Percentiles rank a stretch among this genome's conserved stretches.
Conservation (phyloP, 2,329 filamentous ascomycete species). For the Colletotrichum sp. region DNA sequence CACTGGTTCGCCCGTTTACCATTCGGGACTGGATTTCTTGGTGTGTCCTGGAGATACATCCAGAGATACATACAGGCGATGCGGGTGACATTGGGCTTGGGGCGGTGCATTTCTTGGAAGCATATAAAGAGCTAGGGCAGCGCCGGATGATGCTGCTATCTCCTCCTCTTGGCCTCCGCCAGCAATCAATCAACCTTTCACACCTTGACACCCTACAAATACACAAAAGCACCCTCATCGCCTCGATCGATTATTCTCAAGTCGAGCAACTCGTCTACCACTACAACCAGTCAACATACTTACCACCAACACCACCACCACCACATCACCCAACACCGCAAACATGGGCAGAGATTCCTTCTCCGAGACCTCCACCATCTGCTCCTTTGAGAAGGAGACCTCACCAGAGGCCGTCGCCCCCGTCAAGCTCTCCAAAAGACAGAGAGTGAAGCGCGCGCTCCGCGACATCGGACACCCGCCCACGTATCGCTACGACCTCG, state of each 20-base stretch:
- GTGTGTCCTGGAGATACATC: not conserved
- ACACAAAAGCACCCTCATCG: not conserved
- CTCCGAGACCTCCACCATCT: conserved; percentile 16
- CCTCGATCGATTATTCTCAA: not conserved
- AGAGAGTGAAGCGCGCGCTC: conserved; percentile 9
- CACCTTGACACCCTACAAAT: not conserved
- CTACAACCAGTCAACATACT: not conserved
- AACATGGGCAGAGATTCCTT: conserved; percentile 9
- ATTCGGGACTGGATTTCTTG: not conserved
- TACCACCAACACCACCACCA: not conserved
- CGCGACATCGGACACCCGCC: conserved; percentile 13
- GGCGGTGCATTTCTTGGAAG: conserved; percentile 8
- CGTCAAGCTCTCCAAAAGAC: conserved; percentile 4
- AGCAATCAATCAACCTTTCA: conserved; percentile 6
- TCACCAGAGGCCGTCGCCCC: not conserved
- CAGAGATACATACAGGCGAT: not conserved
- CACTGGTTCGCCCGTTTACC: not conserved
- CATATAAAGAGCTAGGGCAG: not conserved
- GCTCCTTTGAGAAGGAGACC: conserved; percentile 10
- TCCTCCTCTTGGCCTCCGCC: conserved; percentile 2
- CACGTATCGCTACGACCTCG: conserved; percentile 16
- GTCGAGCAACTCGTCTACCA: not conserved
- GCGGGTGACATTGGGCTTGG: conserved; percentile 9
- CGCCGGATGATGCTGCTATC: not conserved
- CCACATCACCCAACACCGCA: not conserved